Percentiles rank a stretch among this genome's conserved stretches.
Evolutionary conservation across 2,329 filamentous ascomycete species (phyloP).

Genomic region (Sporothrix variecibatus): DNA sequence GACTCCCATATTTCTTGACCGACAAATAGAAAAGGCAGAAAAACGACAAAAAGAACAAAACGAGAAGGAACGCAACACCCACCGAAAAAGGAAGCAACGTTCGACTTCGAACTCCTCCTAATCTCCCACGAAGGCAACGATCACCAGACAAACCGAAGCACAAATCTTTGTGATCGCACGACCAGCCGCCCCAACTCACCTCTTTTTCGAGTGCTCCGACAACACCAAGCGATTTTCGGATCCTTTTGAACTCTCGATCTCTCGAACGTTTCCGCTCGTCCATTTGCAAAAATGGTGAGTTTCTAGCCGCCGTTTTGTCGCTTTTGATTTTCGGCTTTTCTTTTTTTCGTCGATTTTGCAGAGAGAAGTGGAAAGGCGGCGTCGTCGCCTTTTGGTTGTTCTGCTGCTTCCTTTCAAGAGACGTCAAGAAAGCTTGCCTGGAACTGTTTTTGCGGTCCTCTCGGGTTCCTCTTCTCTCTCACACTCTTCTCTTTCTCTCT

Average conservation of each 20-base stretch:
- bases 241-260: not conserved
- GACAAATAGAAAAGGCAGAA: slow-evolving; percentile 21
- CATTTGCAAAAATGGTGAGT: slow-evolving; percentile 17
- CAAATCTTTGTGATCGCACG: slow-evolving; percentile 13
- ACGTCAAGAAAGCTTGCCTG: slow-evolving; percentile 25
- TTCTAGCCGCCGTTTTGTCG: not conserved
- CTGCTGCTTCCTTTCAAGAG: not conserved
- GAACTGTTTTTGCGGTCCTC: slow-evolving; percentile 38
- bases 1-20: slow-evolving; percentile 12
- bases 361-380: not conserved
- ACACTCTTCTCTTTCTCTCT: slow-evolving; percentile 31
- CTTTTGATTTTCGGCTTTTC: slow-evolving; percentile 22
- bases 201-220: not conserved
- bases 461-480: slow-evolving; percentile 16
- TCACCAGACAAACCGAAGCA: slow-evolving; percentile 13
- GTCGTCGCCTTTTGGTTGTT: slow-evolving; percentile 24
- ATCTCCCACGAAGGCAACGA: not conserved
- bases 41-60: not conserved
- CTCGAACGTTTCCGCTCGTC: not conserved
- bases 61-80: not conserved
- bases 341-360: slow-evolving; percentile 9
- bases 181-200: slow-evolving; percentile 7
- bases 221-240: not conserved
- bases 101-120: not conserved
- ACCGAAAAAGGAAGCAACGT: not conserved